Conservation (phyloP, 257 asterid species). For the Jacaranda mimosifolia region DNA sequence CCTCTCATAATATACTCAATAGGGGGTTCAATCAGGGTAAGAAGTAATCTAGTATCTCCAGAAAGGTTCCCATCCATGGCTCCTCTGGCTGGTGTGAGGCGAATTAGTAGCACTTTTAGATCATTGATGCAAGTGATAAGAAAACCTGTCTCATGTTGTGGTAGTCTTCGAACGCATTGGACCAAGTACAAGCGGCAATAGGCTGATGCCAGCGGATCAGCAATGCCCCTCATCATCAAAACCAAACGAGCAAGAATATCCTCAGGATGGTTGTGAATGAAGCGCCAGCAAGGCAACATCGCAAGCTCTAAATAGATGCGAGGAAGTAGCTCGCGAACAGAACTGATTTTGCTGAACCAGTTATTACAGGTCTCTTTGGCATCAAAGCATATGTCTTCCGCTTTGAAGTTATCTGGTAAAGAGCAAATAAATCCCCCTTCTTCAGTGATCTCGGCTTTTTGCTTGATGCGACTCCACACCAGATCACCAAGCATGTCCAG, state of each 20-base stretch:
- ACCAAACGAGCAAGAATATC: constrained; percentile 75
- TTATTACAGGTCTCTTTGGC: constrained; percentile 95
- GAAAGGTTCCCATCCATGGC: constrained; percentile 43
- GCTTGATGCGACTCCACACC: constrained; percentile 82
- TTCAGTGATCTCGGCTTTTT: constrained; percentile 67
- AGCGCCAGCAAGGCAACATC: constrained; percentile 79
- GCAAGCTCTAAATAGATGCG: constrained; percentile 79
- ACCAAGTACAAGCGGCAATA: constrained; percentile 86
- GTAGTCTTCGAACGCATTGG: constrained; percentile 76
- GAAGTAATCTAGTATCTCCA: constrained; percentile 54
- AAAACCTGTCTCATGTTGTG: constrained; percentile 61
- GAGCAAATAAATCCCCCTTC: constrained; percentile 55
- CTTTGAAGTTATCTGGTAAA: constrained; percentile 74
- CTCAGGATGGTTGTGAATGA: constrained; percentile 65
- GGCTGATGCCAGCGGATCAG: constrained; percentile 82
- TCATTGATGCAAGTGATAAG: constrained; percentile 72
- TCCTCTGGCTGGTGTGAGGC: constrained; percentile 50
- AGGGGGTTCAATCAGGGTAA: constrained; percentile 76
- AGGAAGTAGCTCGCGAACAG: not conserved
- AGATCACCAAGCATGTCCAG: constrained; percentile 89
- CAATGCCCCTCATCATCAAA: constrained; percentile 86
- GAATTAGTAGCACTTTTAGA: constrained; percentile 59
- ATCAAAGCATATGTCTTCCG: constrained; percentile 60
- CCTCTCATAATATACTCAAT: constrained; percentile 70
- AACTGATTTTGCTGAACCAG: constrained; percentile 42